Percentiles rank a stretch among this genome's conserved stretches.
Evolutionary conservation across 257 asterid genomes (phyloP).

Genomic region (Verbena officinalis): DNA sequence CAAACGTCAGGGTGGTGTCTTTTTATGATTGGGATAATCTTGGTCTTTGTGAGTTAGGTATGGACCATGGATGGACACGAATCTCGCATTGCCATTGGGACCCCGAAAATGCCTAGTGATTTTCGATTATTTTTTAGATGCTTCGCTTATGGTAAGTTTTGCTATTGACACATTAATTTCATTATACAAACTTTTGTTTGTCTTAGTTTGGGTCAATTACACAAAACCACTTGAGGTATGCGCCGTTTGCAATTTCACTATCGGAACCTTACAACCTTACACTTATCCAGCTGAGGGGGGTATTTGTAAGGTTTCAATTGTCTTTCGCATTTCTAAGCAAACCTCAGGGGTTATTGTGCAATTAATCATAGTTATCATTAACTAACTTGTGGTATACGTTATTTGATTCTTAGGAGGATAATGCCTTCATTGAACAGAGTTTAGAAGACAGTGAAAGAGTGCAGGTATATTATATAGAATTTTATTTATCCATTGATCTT

Average conservation of each 20-base stretch:
- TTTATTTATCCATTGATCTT: no score
- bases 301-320: no score
- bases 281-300: no score
- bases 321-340: no score
- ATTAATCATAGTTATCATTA: no score
- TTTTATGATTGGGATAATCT: constrained; percentile 7
- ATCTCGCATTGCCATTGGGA: constrained; percentile 78
- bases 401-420: constrained; percentile 46
- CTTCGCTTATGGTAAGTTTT: constrained; percentile 64
- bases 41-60: no score
- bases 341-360: no score
- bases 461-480: constrained; percentile 48
- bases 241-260: no score
- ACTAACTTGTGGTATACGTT: no score
- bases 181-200: neutral
- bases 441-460: constrained; percentile 71
- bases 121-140: constrained; percentile 82
- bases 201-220: no score
- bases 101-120: constrained; percentile 77
- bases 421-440: constrained; percentile 52
- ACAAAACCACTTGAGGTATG: neutral
- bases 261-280: no score
- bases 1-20: no score
- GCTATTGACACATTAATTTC: neutral
- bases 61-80: constrained; percentile 98